phyloP scores from a whole-genome alignment of 1,284 basidiomycete genomes.

The Leucoagaricus sp. region DNA sequence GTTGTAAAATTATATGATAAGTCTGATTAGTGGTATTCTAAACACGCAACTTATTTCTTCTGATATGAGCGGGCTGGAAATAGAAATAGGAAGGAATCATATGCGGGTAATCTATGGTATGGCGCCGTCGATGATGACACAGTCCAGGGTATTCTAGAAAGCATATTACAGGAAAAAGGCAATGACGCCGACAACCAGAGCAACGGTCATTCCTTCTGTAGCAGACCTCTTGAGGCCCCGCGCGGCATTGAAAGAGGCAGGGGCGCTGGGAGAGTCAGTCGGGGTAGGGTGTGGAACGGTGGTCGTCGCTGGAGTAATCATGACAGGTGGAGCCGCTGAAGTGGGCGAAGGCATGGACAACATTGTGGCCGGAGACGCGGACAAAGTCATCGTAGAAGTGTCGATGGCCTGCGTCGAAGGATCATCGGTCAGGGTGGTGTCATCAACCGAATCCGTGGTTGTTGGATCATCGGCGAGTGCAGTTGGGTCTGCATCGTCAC shows the following conservation, averaged over 20 bases:
- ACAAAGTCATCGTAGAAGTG: neutral
- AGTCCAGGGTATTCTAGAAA: neutral
- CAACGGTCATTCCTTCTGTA: neutral
- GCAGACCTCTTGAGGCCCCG: neutral
- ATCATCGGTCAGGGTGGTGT: neutral
- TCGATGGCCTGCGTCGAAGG: too few species aligned
- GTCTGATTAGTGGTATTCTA: neutral
- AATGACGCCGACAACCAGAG: slow-evolving; percentile 4
- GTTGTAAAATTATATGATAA: neutral
- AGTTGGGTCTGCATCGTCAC: too few species aligned
- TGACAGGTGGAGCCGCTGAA: neutral
- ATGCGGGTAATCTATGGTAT: neutral
- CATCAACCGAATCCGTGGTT: too few species aligned
- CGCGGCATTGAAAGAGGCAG: neutral
- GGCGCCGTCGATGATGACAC: neutral
- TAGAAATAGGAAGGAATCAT: neutral
- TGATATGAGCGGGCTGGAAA: neutral
- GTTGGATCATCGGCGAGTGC: too few species aligned
- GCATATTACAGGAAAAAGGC: slow-evolving; percentile 5
- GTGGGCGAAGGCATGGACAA: neutral
- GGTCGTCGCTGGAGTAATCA: neutral
- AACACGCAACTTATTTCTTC: neutral
- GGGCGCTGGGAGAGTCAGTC: neutral
- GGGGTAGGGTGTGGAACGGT: neutral
- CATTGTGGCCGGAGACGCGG: neutral